phyloP scores from a whole-genome alignment of 352 stramenopile genomes.

The Phytophthora sp. region DNA sequence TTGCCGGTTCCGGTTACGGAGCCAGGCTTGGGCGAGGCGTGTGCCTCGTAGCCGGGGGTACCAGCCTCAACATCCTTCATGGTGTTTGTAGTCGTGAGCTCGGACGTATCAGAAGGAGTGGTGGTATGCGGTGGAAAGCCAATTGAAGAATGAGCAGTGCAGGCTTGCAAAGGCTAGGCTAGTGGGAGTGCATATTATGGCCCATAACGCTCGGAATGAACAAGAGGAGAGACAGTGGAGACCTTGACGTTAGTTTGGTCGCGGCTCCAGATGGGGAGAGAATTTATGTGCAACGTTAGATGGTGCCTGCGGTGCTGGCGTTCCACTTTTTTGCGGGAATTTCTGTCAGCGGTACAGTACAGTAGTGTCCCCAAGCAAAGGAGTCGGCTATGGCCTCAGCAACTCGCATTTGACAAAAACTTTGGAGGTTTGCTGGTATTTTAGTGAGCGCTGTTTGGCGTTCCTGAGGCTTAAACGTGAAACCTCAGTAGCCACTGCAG shows the following conservation, averaged over 20 bases:
- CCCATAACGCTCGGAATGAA: slow-evolving; percentile 20
- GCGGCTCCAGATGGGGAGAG: neutral
- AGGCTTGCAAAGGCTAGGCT: slow-evolving; percentile 21
- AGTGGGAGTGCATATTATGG: too few relatives aligned
- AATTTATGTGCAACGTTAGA: slow-evolving; percentile 23
- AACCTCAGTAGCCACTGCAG: too few relatives aligned
- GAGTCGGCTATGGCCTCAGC: too few relatives aligned
- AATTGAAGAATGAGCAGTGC: slow-evolving; percentile 35
- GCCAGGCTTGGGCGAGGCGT: slow-evolving; percentile 32
- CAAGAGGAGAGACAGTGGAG: slow-evolving; percentile 23
- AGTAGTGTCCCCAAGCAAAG: too few relatives aligned
- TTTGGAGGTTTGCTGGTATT: too few relatives aligned
- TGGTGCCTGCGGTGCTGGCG: slow-evolving; percentile 19
- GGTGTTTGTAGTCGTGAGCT: slow-evolving; percentile 14
- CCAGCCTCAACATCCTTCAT: slow-evolving; percentile 37
- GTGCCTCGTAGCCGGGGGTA: slow-evolving; percentile 31
- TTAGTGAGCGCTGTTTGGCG: slow-evolving; percentile 28
- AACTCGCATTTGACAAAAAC: too few relatives aligned
- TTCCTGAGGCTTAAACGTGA: slow-evolving; percentile 1
- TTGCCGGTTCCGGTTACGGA: slow-evolving; percentile 12
- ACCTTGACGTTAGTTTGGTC: slow-evolving; percentile 21
- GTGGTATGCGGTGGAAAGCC: slow-evolving; percentile 27
- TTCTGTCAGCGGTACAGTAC: neutral
- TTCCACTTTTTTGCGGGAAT: neutral
- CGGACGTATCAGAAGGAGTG: slow-evolving; percentile 2